Conservation (phyloP, 768 basidiomycete genomes). For the Mycena belliarum region DNA sequence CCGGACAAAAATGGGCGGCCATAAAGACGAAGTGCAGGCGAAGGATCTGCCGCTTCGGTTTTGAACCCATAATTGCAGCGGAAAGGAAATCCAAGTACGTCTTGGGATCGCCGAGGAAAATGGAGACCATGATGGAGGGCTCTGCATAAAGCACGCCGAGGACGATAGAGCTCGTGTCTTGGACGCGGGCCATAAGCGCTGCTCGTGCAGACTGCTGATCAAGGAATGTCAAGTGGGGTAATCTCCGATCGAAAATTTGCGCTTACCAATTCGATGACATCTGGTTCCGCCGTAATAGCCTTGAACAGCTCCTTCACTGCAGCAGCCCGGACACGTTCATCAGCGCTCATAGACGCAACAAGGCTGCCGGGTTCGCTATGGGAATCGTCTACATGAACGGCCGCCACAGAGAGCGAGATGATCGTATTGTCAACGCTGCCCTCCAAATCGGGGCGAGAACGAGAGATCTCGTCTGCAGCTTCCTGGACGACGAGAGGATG, state of each 20-base stretch:
- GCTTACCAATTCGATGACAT: conserved; percentile 46
- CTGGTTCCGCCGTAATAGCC: conserved; percentile 34
- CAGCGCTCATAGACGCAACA: conserved; percentile 62
- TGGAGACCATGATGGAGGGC: conserved; percentile 45
- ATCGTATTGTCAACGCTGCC: conserved; percentile 55
- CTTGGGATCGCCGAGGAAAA: conserved; percentile 41
- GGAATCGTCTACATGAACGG: conserved; percentile 15
- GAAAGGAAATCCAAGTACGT: conserved; percentile 50
- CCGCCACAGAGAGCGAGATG: conserved; percentile 59
- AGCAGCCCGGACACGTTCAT: conserved; percentile 55
- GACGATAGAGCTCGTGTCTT: conserved; percentile 63
- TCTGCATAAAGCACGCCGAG: conserved; percentile 67
- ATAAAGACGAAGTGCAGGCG: conserved; percentile 62
- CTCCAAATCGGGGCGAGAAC: conserved; percentile 36
- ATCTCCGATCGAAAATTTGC: background rate
- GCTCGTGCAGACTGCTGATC: conserved; percentile 56
- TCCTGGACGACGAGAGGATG: conserved; percentile 52
- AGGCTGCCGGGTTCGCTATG: conserved; percentile 36
- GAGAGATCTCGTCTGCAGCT: conserved; percentile 38
- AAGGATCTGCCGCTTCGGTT: conserved; percentile 53
- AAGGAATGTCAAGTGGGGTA: conserved; percentile 2
- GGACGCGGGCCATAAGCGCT: conserved; percentile 67
- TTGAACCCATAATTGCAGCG: conserved; percentile 36
- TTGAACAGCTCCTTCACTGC: conserved; percentile 61
- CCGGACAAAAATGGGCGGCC: conserved; percentile 41